These are phyloP conservation scores for Amaranthus tricolor DNA, from an alignment of 179 eudicot genomes.

Conservation along the genomic window DNA sequence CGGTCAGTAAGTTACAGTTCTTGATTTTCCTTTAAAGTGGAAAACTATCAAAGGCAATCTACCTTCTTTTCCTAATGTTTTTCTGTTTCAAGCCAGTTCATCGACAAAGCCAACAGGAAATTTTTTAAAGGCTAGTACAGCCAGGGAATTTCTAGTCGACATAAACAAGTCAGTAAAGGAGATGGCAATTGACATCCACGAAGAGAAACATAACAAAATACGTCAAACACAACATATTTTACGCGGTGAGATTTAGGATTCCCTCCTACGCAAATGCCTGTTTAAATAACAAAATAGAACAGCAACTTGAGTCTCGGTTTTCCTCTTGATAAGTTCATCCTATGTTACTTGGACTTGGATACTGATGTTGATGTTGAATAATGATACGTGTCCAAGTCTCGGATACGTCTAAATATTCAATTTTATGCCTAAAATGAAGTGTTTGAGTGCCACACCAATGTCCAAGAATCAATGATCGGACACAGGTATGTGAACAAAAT, in stretches of 20 bases:
- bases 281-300: neutral
- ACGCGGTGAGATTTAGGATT: neutral
- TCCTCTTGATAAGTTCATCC: neutral
- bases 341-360: neutral
- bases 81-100: neutral
- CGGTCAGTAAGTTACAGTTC: neutral
- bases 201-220: neutral
- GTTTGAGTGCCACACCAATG: too few species aligned
- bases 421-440: too few species aligned
- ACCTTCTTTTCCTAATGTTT: neutral
- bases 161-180: neutral
- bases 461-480: too few species aligned
- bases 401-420: too few species aligned
- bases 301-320: neutral
- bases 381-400: too few species aligned
- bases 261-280: neutral
- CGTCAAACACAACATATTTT: neutral
- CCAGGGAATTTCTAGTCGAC: neutral
- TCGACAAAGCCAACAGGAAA: neutral
- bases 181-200: neutral
- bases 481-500: too few species aligned
- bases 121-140: neutral
- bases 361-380: too few species aligned
- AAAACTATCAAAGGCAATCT: neutral
- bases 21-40: neutral